Evolutionary conservation across 768 basidiomycete genomes (phyloP).

Genomic region (Pleurotus salmoneostramineus): DNA sequence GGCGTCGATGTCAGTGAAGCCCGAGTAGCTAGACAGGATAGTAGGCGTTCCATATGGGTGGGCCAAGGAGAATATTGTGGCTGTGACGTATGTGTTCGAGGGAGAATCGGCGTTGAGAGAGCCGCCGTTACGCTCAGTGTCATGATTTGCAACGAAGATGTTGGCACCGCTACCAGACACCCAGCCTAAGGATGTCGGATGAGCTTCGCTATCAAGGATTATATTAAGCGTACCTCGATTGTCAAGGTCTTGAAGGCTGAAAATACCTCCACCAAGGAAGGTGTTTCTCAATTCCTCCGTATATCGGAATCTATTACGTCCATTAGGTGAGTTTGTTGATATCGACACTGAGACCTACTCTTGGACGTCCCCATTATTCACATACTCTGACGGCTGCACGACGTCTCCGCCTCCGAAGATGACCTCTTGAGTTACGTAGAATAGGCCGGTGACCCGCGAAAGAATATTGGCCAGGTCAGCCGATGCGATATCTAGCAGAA

Average conservation of each 20-base stretch:
- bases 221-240: conserved; percentile 31
- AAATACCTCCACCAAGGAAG: conserved; percentile 49
- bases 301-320: conserved; percentile 48
- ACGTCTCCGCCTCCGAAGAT: conserved; percentile 50
- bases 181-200: conserved; percentile 41
- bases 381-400: conserved; percentile 54
- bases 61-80: conserved; percentile 61
- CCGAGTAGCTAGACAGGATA: conserved; percentile 54
- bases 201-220: background rate
- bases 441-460: conserved; percentile 32
- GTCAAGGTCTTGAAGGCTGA: conserved; percentile 47
- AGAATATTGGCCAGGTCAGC: conserved; percentile 53
- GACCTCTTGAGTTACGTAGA: conserved; percentile 64
- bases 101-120: conserved; percentile 59
- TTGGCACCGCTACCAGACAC: conserved; percentile 49
- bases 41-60: conserved; percentile 67
- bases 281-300: conserved; percentile 46
- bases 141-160: conserved; percentile 67
- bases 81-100: conserved; percentile 60
- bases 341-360: conserved; percentile 33
- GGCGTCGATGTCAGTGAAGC: conserved; percentile 41
- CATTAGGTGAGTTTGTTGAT: background rate
- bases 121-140: conserved; percentile 60
- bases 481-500: conserved; percentile 46
- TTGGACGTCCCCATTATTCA: conserved; percentile 57